Percentiles rank a stretch among this genome's conserved stretches.
Evolutionary conservation across 2,329 filamentous ascomycete genomes (phyloP).

Genomic region (Calonectria naviculata): DNA sequence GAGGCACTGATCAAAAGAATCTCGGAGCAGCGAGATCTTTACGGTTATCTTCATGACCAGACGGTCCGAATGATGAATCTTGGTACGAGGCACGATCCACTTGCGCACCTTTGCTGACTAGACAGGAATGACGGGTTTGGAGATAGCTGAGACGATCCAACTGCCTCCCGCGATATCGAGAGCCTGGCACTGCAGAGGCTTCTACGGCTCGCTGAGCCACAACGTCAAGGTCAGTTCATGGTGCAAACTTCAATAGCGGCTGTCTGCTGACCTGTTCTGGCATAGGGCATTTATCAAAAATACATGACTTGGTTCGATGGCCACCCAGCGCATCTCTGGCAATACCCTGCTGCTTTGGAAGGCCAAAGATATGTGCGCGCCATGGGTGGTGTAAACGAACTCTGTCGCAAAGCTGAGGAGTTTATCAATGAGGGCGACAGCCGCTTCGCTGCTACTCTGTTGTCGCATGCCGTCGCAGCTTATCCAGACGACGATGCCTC

Average conservation of each 20-base stretch:
- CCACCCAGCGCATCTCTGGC: conserved; percentile 26
- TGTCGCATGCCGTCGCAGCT: conserved; percentile 48
- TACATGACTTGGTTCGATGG: conserved; percentile 38
- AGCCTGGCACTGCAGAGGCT: conserved; percentile 41
- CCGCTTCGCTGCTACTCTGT: conserved; percentile 52
- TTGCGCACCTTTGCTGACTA: not conserved
- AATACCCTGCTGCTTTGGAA: conserved; percentile 35
- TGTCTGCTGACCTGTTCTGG: too few relatives aligned
- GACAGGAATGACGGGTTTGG: conserved; percentile 46
- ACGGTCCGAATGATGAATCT: conserved; percentile 51
- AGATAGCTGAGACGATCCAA: conserved; percentile 51
- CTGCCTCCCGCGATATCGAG: conserved; percentile 44
- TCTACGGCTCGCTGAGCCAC: conserved; percentile 50
- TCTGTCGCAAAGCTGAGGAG: conserved; percentile 43
- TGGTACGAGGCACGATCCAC: not conserved
- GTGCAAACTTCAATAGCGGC: too few relatives aligned
- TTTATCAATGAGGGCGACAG: conserved; percentile 45
- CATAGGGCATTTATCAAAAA: conserved; percentile 30
- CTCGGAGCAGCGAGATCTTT: conserved; percentile 50
- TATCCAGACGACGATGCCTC: conserved; percentile 30
- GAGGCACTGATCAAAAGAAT: conserved; percentile 40
- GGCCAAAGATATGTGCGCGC: conserved; percentile 49
- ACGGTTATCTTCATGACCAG: conserved; percentile 53
- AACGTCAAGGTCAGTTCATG: conserved; percentile 45
- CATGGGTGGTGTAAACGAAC: conserved; percentile 47